Evolutionary conservation across 2,329 filamentous ascomycete species (phyloP).

Genomic region (Endoconidiophora polonica): DNA sequence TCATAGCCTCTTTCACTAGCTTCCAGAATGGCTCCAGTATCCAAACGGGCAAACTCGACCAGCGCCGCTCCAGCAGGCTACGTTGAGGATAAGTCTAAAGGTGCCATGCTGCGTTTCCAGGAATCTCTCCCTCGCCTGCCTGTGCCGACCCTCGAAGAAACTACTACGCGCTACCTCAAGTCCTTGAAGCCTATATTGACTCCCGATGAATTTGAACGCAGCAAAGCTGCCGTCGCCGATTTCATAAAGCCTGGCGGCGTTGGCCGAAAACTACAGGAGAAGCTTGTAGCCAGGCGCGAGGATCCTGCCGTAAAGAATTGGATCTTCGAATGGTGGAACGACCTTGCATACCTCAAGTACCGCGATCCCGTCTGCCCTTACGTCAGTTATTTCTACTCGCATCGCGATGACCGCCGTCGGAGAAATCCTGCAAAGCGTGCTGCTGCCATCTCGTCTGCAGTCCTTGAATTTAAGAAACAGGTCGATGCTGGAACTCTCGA

Average conservation of each 20-base stretch:
- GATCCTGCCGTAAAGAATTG: conserved; percentile 79
- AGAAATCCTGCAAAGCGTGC: conserved; percentile 84
- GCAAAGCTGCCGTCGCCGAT: conserved; percentile 69
- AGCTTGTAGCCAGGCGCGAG: conserved; percentile 61
- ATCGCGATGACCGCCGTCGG: conserved; percentile 78
- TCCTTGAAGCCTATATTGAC: conserved; percentile 60
- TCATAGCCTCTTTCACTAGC: conserved; percentile 1
- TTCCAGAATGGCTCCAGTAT: conserved; percentile 10
- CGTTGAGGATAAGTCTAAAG: conserved; percentile 63
- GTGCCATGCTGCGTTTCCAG: conserved; percentile 68
- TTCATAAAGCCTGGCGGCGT: conserved; percentile 78
- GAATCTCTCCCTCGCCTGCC: conserved; percentile 68
- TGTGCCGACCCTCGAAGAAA: conserved; percentile 70
- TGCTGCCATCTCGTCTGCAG: conserved; percentile 71
- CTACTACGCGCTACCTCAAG: conserved; percentile 63
- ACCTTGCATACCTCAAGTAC: conserved; percentile 80
- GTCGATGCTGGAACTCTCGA: conserved; percentile 72
- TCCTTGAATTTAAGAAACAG: conserved; percentile 84
- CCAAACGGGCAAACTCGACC: conserved; percentile 14
- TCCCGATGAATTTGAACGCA: conserved; percentile 49
- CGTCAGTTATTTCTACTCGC: conserved; percentile 98
- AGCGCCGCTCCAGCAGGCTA: conserved; percentile 39
- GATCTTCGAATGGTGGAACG: conserved; percentile 98
- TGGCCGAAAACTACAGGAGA: conserved; percentile 73
- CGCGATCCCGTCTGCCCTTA: conserved; percentile 94